phyloP scores from a whole-genome alignment of 495 filamentous ascomycete genomes.

The Hypoxylon perforatum region DNA sequence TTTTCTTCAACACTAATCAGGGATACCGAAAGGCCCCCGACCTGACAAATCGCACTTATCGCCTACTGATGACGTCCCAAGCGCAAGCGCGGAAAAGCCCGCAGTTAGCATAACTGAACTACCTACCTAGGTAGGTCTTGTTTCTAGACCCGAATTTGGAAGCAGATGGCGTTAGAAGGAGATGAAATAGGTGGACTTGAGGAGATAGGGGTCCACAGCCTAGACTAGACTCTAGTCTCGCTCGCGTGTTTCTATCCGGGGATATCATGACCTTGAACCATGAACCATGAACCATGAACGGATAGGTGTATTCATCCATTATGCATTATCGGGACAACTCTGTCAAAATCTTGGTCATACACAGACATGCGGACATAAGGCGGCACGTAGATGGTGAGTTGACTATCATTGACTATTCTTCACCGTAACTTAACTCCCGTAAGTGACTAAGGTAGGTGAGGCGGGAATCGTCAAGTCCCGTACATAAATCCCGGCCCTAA shows the following conservation, averaged over 20 bases:
- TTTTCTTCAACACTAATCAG: slow-evolving; percentile 6
- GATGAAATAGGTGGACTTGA: neutral
- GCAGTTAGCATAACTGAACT: slow-evolving; percentile 9
- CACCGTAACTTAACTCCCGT: too few species aligned
- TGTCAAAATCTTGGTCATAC: too few species aligned
- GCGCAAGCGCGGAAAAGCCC: slow-evolving; percentile 17
- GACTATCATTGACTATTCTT: too few species aligned
- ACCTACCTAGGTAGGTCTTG: neutral
- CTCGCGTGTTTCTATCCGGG: neutral
- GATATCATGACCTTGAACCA: too few species aligned
- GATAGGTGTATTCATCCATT: too few species aligned
- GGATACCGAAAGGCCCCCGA: neutral
- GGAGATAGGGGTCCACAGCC: neutral
- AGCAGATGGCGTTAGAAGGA: neutral
- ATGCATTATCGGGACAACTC: too few species aligned
- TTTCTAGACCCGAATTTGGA: neutral
- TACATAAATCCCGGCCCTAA: too few species aligned
- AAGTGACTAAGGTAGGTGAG: too few species aligned
- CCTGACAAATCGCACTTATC: slow-evolving; percentile 25
- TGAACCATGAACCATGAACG: too few species aligned
- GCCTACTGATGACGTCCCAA: slow-evolving; percentile 22
- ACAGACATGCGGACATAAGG: too few species aligned
- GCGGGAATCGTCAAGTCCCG: too few species aligned
- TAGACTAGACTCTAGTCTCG: neutral
- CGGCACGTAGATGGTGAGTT: too few species aligned